These are phyloP conservation scores for Yarrowia sp. DNA, from an alignment of 805 yeast species.

Conservation along the genomic window DNA sequence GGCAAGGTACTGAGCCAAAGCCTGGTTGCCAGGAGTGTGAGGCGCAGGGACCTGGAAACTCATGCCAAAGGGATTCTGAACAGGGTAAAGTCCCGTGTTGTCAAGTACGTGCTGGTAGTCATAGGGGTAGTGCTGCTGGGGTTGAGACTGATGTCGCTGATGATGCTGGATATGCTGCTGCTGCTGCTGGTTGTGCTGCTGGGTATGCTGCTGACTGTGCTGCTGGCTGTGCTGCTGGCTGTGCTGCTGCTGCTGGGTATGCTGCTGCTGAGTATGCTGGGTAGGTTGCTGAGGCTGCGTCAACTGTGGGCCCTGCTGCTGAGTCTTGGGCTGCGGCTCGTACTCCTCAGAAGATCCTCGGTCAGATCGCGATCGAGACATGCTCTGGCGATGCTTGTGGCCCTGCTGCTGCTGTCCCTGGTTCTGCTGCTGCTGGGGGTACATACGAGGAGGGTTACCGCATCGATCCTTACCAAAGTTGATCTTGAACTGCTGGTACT, in stretches of 20 bases:
- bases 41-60: conserved; percentile 24
- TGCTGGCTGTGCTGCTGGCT: not conserved
- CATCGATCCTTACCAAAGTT: conserved; percentile 95
- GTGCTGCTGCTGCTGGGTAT: not conserved
- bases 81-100: conserved; percentile 12
- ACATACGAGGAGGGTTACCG: conserved; percentile 72
- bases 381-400: not conserved
- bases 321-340: not conserved
- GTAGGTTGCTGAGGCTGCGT: not conserved
- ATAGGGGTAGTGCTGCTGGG: conserved; percentile 1
- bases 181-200: not conserved
- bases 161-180: not conserved
- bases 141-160: conserved; percentile 4
- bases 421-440: conserved; percentile 14
- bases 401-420: conserved; percentile 5
- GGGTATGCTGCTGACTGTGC: not conserved
- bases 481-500: conserved; percentile 63
- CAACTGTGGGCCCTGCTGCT: not conserved
- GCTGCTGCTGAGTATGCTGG: not conserved
- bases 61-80: conserved; percentile 16
- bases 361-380: conserved; percentile 21
- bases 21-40: conserved; percentile 24
- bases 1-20: conserved; percentile 18
- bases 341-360: conserved; percentile 6
- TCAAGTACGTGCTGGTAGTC: conserved; percentile 9